Evolutionary conservation across 108 stramenopile genomes (phyloP).

Genomic region (Discostella pseudostelligera): DNA sequence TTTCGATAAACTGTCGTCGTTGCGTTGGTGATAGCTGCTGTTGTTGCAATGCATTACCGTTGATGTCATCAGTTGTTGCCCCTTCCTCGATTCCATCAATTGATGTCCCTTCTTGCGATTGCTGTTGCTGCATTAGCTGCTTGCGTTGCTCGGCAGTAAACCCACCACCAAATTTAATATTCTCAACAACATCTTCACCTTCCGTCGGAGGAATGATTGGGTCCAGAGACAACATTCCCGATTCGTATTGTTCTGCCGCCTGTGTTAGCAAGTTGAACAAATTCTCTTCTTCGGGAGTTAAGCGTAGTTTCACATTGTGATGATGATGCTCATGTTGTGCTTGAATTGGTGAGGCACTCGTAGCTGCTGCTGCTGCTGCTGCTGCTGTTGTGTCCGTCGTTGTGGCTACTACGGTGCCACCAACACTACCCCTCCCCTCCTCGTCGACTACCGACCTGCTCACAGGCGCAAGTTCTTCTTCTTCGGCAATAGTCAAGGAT

Average conservation of each 20-base stretch:
- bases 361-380: neutral
- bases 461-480: neutral
- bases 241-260: constrained; percentile 48
- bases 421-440: neutral
- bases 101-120: no score
- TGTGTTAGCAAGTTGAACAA: constrained; percentile 45
- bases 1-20: constrained; percentile 29
- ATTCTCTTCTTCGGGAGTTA: constrained; percentile 49
- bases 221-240: constrained; percentile 28
- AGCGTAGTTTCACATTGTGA: constrained; percentile 21
- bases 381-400: neutral
- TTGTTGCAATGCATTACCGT: constrained; percentile 4
- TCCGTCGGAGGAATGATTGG: constrained; percentile 17
- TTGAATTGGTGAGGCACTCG: neutral
- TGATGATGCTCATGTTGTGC: neutral
- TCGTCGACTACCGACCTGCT: neutral
- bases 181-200: neutral
- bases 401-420: neutral
- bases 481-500: constrained; percentile 8
- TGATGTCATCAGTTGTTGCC: neutral
- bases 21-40: neutral
- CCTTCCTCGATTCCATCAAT: no score
- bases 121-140: neutral
- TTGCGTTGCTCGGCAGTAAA: constrained; percentile 5
- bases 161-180: neutral